Base-by-base conservation (phyloP, 345 rosid genomes). In the Arabidopsis thaliana region DNA sequence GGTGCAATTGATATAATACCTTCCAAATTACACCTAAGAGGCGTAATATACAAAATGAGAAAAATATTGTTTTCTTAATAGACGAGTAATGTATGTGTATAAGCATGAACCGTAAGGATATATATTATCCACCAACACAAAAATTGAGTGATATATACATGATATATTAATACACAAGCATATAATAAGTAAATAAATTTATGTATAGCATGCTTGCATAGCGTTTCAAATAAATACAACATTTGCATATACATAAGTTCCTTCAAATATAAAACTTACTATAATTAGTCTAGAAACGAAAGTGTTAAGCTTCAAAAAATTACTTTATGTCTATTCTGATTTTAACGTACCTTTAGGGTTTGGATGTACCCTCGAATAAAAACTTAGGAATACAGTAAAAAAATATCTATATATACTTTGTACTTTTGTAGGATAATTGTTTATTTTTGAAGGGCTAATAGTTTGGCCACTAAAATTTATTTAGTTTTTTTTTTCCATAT, bases 21-120 rank as follows among this genome's bases (percentile, higher is more conserved):
- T 74, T 48, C 52, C 52, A 46, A 46, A 57, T 5, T 37, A 25
- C 48, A 7, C 24, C n/a, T 36, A 65, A 56, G 40, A 45, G 56
- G 48, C 56, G 65, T 45, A 58, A 59, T 25, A 25, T 25, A 53
- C n/a, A 40, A 53, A 69, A 41, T 8, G 7, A 42, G 62, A 41
- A 28, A 28, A 55, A n/a, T 24, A 45, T 32, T 62, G 23, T 24
- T 61, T 36, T 59, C 8, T 36, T 1, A 10, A 23, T 2, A 36
- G 60, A 56, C 20, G 38, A 55, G 59, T 53, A 28, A 8, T 46
- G 2, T 12, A 5, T 4, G 1, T 46, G 24, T 49, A 8, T 1
- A 20, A 49, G 53, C 11, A 20, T 49, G 28, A 49, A 22, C 16
- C 16, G 8, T 2, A 4, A 25, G 33, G 0, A 24, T 52, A 4